Evolutionary conservation across 768 basidiomycete genomes (phyloP).

Genomic region (Mycena albidolilacea): DNA sequence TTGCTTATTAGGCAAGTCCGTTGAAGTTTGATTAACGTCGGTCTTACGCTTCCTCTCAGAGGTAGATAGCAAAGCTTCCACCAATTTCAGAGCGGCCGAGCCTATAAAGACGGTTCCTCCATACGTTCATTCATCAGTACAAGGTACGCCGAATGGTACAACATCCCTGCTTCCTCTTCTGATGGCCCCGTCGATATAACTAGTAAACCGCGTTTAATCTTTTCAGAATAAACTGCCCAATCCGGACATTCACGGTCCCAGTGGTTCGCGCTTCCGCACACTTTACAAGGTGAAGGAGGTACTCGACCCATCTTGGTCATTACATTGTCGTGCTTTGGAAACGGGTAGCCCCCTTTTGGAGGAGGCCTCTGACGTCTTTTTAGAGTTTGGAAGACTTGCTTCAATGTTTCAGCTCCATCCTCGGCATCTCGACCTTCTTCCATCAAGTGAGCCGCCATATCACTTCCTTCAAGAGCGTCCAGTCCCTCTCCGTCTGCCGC

Average conservation of each 20-base stretch:
- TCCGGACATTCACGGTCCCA: not conserved
- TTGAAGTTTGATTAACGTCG: not conserved
- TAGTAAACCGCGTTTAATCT: not conserved
- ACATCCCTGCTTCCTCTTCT: not conserved
- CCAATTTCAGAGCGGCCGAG: not conserved
- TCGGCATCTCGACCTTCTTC: not conserved
- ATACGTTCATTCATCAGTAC: not conserved
- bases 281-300: not conserved
- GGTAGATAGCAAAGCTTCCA: not conserved
- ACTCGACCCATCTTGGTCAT: not conserved
- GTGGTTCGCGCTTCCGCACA: constrained; percentile 4
- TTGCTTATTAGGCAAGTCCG: not conserved
- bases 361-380: not conserved
- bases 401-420: not conserved
- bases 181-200: not conserved
- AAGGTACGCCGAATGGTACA: not conserved
- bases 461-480: not conserved
- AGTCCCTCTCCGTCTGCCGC: not conserved
- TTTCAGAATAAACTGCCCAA: not conserved
- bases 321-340: not conserved
- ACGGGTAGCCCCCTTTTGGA: not conserved
- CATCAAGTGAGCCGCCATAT: not conserved
- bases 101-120: not conserved
- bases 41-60: not conserved
- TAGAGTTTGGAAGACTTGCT: not conserved